Base-by-base conservation (phyloP, 139 green algal genomes). In the Picochlorum sp. region DNA sequence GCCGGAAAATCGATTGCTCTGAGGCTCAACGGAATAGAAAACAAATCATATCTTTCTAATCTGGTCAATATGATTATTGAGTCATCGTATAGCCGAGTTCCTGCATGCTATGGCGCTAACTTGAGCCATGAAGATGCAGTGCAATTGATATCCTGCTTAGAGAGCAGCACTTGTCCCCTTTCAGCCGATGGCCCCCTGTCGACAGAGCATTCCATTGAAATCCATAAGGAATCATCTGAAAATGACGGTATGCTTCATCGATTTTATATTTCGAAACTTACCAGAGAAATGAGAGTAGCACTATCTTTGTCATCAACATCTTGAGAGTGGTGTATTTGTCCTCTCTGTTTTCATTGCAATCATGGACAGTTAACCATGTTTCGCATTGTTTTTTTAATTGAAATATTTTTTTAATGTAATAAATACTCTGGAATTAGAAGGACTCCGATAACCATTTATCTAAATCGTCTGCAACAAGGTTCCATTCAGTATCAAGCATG, bases 401-500 rank as follows among this genome's bases (percentile, higher is more conserved):
- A n/a, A n/a, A n/a, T n/a, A n/a, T n/a, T n/a, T n/a, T n/a, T n/a
- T n/a, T 47, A 20, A 20, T 47, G 39, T 47, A 47, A 8, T 22
- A 18, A 12, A n/a, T 47, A 5, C 8, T 16, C 36, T 13, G 14
- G 18, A 47, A 16, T 26, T 16, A 18, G 10, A 47, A 47, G 20
- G 39, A 47, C 22, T 47, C 39, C 22, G 20, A 26, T 2, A 83
- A 61, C 75, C 78, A 91, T 5, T 13, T 30, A 0, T 57, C 44
- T 33, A 93, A 49, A 5, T 52, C 45, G 1, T 61, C 56, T 33
- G 85, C 84, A 25, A 69, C 78, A n/a, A 53, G 22, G 55, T 74
- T 50, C 77, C 83, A 90, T 14, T 66, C 28, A 1, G 72, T 77
- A 64, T 94, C 85, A 55, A 96, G 73, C 88, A 96, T 96, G 25